phyloP scores from a whole-genome alignment of 2,329 filamentous ascomycete genomes.

The Juglanconis sp. region DNA sequence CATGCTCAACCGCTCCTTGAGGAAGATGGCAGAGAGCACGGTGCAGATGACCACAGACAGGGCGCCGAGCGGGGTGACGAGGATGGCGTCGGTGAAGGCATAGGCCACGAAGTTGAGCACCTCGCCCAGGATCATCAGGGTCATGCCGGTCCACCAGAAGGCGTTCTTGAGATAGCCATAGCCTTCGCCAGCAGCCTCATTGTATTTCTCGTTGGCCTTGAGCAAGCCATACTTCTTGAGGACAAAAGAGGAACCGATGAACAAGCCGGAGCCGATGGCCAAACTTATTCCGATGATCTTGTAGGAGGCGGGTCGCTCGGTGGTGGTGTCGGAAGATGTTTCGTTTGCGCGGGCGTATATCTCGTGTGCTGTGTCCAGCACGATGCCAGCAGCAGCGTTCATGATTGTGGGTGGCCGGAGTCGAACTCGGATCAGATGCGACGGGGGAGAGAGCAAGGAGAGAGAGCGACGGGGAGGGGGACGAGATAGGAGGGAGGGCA shows the following conservation, averaged over 20 bases:
- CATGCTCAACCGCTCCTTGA: conserved; percentile 93
- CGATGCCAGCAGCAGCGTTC: conserved; percentile 74
- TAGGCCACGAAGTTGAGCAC: conserved; percentile 97
- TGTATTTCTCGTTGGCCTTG: conserved; percentile 92
- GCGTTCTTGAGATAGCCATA: conserved; percentile 95
- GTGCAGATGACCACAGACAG: conserved; percentile 90
- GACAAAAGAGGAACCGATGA: conserved; percentile 94
- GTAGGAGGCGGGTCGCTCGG: conserved; percentile 55
- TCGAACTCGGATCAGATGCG: conserved; percentile 48
- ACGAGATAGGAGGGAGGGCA: background rate
- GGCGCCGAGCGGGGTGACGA: conserved; percentile 43
- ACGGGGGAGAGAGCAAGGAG: conserved; percentile 15
- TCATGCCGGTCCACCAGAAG: conserved; percentile 97
- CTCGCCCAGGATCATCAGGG: conserved; percentile 92
- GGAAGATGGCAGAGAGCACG: conserved; percentile 85
- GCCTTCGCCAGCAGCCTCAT: conserved; percentile 91
- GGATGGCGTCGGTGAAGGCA: conserved; percentile 69
- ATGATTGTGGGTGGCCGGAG: conserved; percentile 68
- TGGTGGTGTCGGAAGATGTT: conserved; percentile 23
- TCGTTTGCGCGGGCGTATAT: conserved; percentile 43
- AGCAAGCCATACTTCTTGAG: conserved; percentile 91
- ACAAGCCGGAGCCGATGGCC: conserved; percentile 81
- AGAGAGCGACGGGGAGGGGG: background rate
- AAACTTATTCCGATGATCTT: conserved; percentile 85
- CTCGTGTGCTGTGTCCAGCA: conserved; percentile 32